Evolutionary conservation across 1,139 yeast genomes (phyloP).

Genomic region (Blastobotrys aristatus): DNA sequence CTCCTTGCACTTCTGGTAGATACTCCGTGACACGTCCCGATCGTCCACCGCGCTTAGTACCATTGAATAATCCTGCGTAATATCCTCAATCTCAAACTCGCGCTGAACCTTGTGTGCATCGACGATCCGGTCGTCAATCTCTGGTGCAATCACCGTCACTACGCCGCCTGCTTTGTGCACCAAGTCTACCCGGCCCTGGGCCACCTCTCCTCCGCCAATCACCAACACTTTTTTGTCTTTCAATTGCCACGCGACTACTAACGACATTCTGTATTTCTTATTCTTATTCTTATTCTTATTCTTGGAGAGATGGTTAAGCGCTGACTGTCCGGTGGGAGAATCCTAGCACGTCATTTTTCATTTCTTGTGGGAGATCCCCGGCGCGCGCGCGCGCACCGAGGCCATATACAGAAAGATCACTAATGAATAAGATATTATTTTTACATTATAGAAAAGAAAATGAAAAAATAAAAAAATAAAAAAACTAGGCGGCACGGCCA

Average conservation of each 20-base stretch:
- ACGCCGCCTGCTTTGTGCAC: slow-evolving; percentile 64
- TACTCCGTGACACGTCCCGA: slow-evolving; percentile 52
- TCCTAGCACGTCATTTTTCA: too few species aligned
- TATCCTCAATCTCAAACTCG: slow-evolving; percentile 20
- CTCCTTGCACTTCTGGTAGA: slow-evolving; percentile 55
- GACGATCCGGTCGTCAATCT: slow-evolving; percentile 42
- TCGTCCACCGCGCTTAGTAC: slow-evolving; percentile 77
- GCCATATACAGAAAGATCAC: too few species aligned
- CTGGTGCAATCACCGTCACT: slow-evolving; percentile 63
- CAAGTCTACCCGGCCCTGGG: slow-evolving; percentile 62
- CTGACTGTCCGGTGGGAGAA: too few species aligned
- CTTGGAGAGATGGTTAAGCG: too few species aligned
- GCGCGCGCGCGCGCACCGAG: too few species aligned
- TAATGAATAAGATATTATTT: too few species aligned
- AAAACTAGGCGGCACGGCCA: slow-evolving; percentile 31
- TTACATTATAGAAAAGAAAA: too few species aligned
- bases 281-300: not conserved
- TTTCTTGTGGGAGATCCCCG: too few species aligned
- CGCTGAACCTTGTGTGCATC: not conserved
- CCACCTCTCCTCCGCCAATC: slow-evolving; percentile 82
- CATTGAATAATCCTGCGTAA: slow-evolving; percentile 43
- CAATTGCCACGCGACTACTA: slow-evolving; percentile 71
- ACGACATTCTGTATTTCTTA: slow-evolving; percentile 40
- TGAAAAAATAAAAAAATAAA: slow-evolving; percentile 1
- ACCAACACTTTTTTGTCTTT: slow-evolving; percentile 61